Percentiles rank a stretch among this genome's conserved stretches.
These are phyloP conservation scores for Nakaseomyces nivariensis DNA, from an alignment of 1,139 yeast genomes.

Conservation along the genomic window DNA sequence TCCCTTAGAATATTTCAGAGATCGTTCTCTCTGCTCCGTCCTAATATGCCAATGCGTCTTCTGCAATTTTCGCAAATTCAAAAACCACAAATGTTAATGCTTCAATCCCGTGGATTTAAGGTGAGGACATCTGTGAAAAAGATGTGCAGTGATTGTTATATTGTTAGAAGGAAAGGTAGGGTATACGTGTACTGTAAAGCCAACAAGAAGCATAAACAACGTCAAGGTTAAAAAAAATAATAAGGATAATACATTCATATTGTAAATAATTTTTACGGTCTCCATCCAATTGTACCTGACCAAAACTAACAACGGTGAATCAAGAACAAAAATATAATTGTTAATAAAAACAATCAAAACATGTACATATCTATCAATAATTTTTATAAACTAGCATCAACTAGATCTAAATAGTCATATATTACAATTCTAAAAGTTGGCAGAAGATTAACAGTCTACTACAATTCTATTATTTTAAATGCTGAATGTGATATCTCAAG, in stretches of 20 bases:
- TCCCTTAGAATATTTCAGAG: neutral
- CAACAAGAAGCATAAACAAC: conserved; percentile 91
- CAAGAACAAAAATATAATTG: neutral
- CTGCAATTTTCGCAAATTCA: neutral
- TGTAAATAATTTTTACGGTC: neutral
- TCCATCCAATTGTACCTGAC: conserved; percentile 2
- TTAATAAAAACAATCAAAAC: neutral
- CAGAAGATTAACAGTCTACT: too few relatives aligned
- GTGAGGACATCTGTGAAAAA: conserved; percentile 81
- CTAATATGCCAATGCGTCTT: neutral
- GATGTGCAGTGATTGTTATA: conserved; percentile 82
- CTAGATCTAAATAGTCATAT: neutral
- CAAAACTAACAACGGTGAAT: neutral
- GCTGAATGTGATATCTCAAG: too few relatives aligned
- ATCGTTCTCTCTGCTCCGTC: neutral
- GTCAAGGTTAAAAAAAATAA: conserved; percentile 57
- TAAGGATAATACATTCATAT: neutral
- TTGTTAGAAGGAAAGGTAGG: conserved; percentile 89
- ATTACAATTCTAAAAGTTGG: too few relatives aligned
- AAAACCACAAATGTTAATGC: neutral
- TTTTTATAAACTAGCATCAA: neutral
- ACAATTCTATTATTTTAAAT: too few relatives aligned
- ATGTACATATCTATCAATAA: conserved; percentile 2
- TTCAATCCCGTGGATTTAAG: conserved; percentile 46
- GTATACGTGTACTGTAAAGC: conserved; percentile 88